A percentile compares a stretch with the other conserved stretches of the same genome.
Conservation (phyloP, 768 basidiomycete genomes). For the Psilocybe sp. region DNA sequence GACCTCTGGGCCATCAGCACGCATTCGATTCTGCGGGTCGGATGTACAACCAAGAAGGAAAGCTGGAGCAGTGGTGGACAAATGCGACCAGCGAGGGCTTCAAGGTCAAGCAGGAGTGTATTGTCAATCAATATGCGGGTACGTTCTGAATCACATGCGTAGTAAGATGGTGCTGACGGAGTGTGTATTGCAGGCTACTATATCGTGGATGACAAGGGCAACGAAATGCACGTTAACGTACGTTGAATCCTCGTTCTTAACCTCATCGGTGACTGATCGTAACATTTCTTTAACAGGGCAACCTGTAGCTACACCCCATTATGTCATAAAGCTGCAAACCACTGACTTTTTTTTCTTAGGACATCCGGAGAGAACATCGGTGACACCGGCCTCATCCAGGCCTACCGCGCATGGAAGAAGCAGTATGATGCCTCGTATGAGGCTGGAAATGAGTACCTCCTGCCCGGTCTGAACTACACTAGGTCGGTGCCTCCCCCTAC, state of each 20-base stretch:
- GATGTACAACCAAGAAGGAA: constrained; percentile 87
- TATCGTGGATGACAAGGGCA: constrained; percentile 83
- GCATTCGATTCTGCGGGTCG: constrained; percentile 89
- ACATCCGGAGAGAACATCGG: constrained; percentile 93
- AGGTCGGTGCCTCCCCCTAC: constrained; percentile 35
- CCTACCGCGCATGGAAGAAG: constrained; percentile 88
- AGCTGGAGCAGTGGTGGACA: constrained; percentile 91
- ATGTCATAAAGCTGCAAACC: background rate
- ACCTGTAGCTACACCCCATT: constrained; percentile 47
- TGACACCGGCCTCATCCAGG: constrained; percentile 80
- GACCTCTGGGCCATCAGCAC: constrained; percentile 44
- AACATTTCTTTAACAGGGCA: constrained; percentile 47
- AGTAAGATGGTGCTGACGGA: background rate
- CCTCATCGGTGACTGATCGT: background rate
- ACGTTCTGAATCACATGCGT: constrained; percentile 11
- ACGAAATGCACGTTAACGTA: constrained; percentile 82
- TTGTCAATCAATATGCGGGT: constrained; percentile 91
- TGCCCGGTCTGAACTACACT: constrained; percentile 80
- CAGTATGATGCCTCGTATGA: constrained; percentile 59
- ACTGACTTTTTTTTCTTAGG: constrained; percentile 29
- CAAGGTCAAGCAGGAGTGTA: constrained; percentile 78
- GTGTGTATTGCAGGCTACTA: constrained; percentile 53
- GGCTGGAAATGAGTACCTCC: constrained; percentile 62
- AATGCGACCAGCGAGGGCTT: constrained; percentile 84
- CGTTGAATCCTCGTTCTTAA: constrained; percentile 7